These are phyloP conservation scores for Choiromyces venosus DNA, from an alignment of 495 filamentous ascomycete genomes.

Conservation along the genomic window DNA sequence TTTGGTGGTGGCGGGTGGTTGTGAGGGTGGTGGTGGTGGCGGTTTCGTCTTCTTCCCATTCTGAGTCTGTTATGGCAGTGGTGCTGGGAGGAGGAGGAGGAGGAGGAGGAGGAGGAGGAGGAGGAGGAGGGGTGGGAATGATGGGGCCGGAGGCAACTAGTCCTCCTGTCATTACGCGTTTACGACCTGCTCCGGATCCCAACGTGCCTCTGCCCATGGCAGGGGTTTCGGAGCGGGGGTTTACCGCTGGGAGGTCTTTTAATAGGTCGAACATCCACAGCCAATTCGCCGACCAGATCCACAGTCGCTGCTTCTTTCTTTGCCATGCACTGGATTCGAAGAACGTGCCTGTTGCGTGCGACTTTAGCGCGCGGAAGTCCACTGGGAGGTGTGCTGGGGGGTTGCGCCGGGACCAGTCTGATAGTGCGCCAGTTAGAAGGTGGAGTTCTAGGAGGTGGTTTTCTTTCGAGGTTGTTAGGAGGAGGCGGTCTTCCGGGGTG, in stretches of 20 bases:
- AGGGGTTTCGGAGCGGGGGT: slow-evolving; percentile 28
- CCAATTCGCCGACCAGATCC: slow-evolving; percentile 80
- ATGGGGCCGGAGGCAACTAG: neutral
- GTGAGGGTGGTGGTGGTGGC: slow-evolving; percentile 38
- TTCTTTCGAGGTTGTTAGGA: slow-evolving; percentile 69
- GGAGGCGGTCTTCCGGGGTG: slow-evolving; percentile 56
- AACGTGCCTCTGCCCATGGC: slow-evolving; percentile 9
- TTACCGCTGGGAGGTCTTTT: slow-evolving; percentile 57
- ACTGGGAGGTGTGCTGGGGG: slow-evolving; percentile 63
- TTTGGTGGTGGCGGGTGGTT: slow-evolving; percentile 44
- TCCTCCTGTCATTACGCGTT: slow-evolving; percentile 34
- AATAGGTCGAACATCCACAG: slow-evolving; percentile 88
- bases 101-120: neutral
- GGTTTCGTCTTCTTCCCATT: slow-evolving; percentile 47
- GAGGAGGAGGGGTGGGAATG: neutral
- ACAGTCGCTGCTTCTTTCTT: slow-evolving; percentile 56
- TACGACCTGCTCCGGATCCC: slow-evolving; percentile 35
- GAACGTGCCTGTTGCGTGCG: slow-evolving; percentile 72
- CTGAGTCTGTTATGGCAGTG: slow-evolving; percentile 45
- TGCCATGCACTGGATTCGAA: slow-evolving; percentile 61
- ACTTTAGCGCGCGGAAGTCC: slow-evolving; percentile 62
- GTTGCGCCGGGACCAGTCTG: slow-evolving; percentile 81
- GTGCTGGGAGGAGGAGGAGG: neutral
- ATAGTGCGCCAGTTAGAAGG: slow-evolving; percentile 63
- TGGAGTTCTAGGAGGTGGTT: slow-evolving; percentile 68